phyloP scores from a whole-genome alignment of 2,329 filamentous ascomycete genomes.

The Ophiocordyceps camponoti-floridani region DNA sequence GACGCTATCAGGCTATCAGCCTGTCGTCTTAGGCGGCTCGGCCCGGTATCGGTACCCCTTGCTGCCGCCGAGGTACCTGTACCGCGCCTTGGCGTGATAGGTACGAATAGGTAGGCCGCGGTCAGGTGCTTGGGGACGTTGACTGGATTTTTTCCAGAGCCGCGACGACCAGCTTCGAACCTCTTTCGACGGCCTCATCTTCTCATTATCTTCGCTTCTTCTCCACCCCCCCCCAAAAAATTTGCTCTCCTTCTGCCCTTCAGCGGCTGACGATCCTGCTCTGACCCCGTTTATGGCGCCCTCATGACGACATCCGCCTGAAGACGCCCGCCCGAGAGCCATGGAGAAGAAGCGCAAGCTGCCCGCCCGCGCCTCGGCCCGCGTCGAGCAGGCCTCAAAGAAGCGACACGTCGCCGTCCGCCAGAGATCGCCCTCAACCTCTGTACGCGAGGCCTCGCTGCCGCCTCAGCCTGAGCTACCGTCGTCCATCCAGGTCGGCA shows the following conservation, averaged over 20 bases:
- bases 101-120: too few relatives aligned
- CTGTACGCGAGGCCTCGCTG: slow-evolving; percentile 14
- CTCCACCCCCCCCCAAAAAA: background rate
- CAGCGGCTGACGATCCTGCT: background rate
- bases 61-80: too few relatives aligned
- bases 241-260: background rate
- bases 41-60: too few relatives aligned
- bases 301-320: slow-evolving; percentile 11
- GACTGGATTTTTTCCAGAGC: too few relatives aligned
- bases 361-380: slow-evolving; percentile 41
- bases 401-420: slow-evolving; percentile 34
- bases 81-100: too few relatives aligned
- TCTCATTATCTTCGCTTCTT: background rate
- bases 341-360: slow-evolving; percentile 53
- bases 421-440: slow-evolving; percentile 21
- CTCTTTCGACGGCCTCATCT: too few relatives aligned
- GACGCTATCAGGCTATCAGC: too few relatives aligned
- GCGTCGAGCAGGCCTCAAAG: slow-evolving; percentile 41
- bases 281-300: slow-evolving; percentile 9
- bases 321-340: slow-evolving; percentile 1
- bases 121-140: too few relatives aligned
- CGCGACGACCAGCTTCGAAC: too few relatives aligned
- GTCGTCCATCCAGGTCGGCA: slow-evolving; percentile 42
- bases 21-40: too few relatives aligned
- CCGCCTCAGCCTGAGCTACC: slow-evolving; percentile 30